These are phyloP conservation scores for Schwanniomyces sp. DNA, from an alignment of 805 yeast genomes.

Conservation along the genomic window DNA sequence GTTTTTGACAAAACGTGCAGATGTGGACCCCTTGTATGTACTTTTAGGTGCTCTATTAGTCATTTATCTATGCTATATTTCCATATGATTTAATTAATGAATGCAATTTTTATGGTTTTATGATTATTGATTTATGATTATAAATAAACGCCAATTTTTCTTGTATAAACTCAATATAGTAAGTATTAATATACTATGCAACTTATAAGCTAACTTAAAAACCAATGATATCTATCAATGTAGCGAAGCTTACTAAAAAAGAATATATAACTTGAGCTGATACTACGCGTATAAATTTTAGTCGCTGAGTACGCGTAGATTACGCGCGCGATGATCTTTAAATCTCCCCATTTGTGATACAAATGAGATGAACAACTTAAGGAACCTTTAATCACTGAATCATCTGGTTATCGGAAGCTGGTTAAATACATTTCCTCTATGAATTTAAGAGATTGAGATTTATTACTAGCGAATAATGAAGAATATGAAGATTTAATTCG, in stretches of 20 bases:
- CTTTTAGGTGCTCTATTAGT: conserved; percentile 1
- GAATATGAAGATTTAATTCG: too few species aligned
- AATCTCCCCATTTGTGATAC: too few species aligned
- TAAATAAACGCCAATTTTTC: too few species aligned
- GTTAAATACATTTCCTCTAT: too few species aligned
- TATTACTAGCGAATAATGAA: too few species aligned
- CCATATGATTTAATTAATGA: neutral
- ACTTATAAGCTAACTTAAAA: too few species aligned
- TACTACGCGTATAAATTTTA: neutral
- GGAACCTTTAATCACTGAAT: too few species aligned
- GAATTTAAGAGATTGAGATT: too few species aligned
- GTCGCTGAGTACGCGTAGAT: neutral
- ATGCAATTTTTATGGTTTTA: neutral
- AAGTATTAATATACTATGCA: too few species aligned
- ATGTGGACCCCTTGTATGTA: conserved; percentile 45
- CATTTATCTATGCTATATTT: neutral
- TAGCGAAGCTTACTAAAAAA: neutral
- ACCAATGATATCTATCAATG: neutral
- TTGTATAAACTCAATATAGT: neutral
- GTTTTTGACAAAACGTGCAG: conserved; percentile 55
- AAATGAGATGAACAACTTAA: too few species aligned
- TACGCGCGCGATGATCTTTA: neutral
- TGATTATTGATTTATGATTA: neutral
- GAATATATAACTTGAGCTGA: neutral
- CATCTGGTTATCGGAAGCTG: too few species aligned